A percentile compares a stretch with the other conserved stretches of the same genome.
Evolutionary conservation across 345 rosid genomes (phyloP).

Genomic region (Syzygium aqueum): DNA sequence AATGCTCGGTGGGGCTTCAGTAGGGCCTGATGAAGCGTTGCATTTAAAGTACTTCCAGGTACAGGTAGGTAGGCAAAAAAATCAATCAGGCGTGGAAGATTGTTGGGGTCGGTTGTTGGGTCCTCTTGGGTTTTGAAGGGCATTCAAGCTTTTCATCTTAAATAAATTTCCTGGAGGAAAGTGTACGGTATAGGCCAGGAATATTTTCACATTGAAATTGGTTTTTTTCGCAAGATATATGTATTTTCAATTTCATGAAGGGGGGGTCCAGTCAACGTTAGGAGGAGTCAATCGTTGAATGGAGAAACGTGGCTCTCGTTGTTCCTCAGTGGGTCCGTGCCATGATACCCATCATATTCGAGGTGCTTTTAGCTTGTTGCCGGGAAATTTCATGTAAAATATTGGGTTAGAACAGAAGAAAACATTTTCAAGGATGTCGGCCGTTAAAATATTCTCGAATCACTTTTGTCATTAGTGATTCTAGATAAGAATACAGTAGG

Average conservation of each 20-base stretch:
- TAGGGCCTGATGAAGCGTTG: neutral
- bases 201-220: no score
- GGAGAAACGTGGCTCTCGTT: neutral
- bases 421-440: neutral
- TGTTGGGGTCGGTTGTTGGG: neutral
- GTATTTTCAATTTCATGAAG: neutral
- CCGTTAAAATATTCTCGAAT: neutral
- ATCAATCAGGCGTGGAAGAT: neutral
- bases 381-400: neutral
- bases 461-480: neutral
- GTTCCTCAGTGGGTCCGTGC: neutral
- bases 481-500: neutral
- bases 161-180: neutral
- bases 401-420: neutral
- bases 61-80: neutral
- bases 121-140: neutral
- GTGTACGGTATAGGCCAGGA: neutral
- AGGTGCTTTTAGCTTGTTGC: neutral
- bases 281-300: neutral
- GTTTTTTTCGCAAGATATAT: neutral
- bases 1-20: neutral
- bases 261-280: neutral
- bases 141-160: neutral
- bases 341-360: neutral
- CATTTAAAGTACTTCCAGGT: neutral